A percentile compares a stretch with the other conserved stretches of the same genome.
phyloP scores from a whole-genome alignment of 306 rosid species.

The Quercus mongolica region DNA sequence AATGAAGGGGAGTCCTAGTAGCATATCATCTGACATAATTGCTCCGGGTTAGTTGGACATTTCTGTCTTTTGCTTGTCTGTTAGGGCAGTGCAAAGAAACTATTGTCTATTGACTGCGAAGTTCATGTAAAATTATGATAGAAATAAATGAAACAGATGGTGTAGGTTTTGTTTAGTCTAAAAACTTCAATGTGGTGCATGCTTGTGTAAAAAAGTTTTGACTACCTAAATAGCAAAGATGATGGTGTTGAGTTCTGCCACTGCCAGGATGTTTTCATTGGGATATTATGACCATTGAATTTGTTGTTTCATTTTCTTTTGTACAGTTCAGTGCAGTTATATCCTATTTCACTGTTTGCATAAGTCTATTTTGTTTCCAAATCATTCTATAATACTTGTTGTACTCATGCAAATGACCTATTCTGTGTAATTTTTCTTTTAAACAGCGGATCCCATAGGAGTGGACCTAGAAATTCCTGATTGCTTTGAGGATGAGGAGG shows the following conservation, averaged over 20 bases:
- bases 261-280: too few species aligned
- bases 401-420: background rate
- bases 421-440: background rate
- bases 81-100: background rate
- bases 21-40: constrained; percentile 51
- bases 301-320: background rate
- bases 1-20: constrained; percentile 58
- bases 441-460: constrained; percentile 80
- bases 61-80: background rate
- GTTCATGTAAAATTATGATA: background rate
- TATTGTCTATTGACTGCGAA: background rate
- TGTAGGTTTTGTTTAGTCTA: background rate
- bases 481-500: constrained; percentile 56
- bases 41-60: constrained; percentile 58
- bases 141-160: background rate
- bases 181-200: too few species aligned
- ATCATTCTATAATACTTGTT: background rate
- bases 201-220: too few species aligned
- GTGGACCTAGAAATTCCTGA: constrained; percentile 71
- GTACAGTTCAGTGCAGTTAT: background rate
- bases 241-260: too few species aligned
- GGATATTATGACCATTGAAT: background rate
- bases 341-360: background rate
- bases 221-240: too few species aligned
- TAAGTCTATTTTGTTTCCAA: background rate